Conservation (phyloP, 192 early-diverging fungal species). For the Coemansia sp. region DNA sequence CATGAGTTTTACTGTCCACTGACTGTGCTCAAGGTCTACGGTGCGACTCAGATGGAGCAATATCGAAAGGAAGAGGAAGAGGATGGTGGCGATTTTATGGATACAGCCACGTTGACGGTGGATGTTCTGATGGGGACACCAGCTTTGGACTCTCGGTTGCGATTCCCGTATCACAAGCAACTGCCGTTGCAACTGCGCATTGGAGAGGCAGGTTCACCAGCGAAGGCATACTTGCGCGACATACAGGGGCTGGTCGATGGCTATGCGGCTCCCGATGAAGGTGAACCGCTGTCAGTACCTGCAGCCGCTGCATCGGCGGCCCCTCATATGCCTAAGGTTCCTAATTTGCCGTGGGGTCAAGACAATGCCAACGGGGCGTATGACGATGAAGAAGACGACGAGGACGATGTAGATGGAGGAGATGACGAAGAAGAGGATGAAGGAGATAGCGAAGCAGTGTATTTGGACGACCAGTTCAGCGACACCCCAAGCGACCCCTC, state of each 20-base stretch:
- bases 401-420: slow-evolving; percentile 35
- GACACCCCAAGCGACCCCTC: not conserved
- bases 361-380: slow-evolving; percentile 1
- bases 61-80: slow-evolving; percentile 63
- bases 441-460: not conserved
- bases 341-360: slow-evolving; percentile 40
- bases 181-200: slow-evolving; percentile 22
- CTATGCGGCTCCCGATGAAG: slow-evolving; percentile 22
- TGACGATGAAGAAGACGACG: slow-evolving; percentile 21
- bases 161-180: slow-evolving; percentile 31
- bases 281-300: slow-evolving; percentile 11
- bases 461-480: not conserved
- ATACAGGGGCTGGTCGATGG: slow-evolving; percentile 44
- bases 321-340: slow-evolving; percentile 35
- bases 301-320: slow-evolving; percentile 1
- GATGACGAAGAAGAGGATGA: slow-evolving; percentile 26
- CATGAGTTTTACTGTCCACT: slow-evolving; percentile 93
- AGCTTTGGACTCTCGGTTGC: slow-evolving; percentile 23
- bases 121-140: slow-evolving; percentile 27
- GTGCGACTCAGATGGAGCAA: slow-evolving; percentile 91
- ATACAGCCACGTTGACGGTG: slow-evolving; percentile 41
- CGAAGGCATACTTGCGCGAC: slow-evolving; percentile 42
- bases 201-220: slow-evolving; percentile 20
- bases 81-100: slow-evolving; percentile 31
- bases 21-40: slow-evolving; percentile 82